A percentile compares a stretch with the other conserved stretches of the same genome.
Conservation (phyloP, 164 flowering plant genomes). For the Annona squamosa region DNA sequence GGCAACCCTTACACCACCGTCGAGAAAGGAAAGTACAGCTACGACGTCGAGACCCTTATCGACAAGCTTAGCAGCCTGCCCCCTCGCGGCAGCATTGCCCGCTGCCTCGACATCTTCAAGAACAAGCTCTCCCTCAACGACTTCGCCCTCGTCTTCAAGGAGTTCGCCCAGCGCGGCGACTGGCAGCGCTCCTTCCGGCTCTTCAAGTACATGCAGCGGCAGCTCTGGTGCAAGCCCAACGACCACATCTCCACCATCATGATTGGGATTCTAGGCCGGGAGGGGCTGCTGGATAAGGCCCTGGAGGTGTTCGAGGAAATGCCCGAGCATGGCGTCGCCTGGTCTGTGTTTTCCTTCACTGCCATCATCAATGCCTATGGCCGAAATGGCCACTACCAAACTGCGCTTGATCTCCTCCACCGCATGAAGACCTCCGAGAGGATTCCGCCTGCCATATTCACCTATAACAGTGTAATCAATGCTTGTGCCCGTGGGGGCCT, state of each 20-base stretch:
- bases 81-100: slow-evolving; percentile 89
- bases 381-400: slow-evolving; percentile 62
- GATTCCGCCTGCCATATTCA: slow-evolving; percentile 59
- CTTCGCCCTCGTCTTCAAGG: slow-evolving; percentile 77
- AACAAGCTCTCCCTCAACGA: slow-evolving; percentile 80
- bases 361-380: slow-evolving; percentile 86
- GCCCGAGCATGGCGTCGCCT: slow-evolving; percentile 53
- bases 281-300: slow-evolving; percentile 73
- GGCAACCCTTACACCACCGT: slow-evolving; percentile 72
- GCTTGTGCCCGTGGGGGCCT: slow-evolving; percentile 91
- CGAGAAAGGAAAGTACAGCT: slow-evolving; percentile 91
- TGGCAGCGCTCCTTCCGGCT: slow-evolving; percentile 90
- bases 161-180: slow-evolving; percentile 84
- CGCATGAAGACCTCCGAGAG: slow-evolving; percentile 62
- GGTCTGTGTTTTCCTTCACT: slow-evolving; percentile 66
- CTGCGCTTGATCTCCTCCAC: slow-evolving; percentile 56
- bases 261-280: slow-evolving; percentile 76
- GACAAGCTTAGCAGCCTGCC: slow-evolving; percentile 88
- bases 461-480: slow-evolving; percentile 80
- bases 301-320: slow-evolving; percentile 81
- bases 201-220: slow-evolving; percentile 94
- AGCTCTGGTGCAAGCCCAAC: slow-evolving; percentile 93
- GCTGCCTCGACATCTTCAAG: slow-evolving; percentile 76
- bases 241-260: slow-evolving; percentile 83
- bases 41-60: slow-evolving; percentile 87